These are phyloP conservation scores for Neurospora sp. DNA, from an alignment of 495 filamentous ascomycete genomes.

Conservation along the genomic window DNA sequence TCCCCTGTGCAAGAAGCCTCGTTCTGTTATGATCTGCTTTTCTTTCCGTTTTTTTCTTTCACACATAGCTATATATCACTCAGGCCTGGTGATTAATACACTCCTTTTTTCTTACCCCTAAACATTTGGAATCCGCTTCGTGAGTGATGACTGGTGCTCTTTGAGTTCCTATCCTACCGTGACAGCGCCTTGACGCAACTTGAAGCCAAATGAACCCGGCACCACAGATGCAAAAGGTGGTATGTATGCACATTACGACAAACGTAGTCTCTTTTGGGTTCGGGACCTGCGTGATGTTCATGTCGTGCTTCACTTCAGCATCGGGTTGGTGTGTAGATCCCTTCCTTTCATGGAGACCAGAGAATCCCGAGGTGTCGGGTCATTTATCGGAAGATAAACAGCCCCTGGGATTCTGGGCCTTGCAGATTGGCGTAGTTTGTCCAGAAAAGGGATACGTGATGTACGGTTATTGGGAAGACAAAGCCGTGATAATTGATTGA, in stretches of 20 bases:
- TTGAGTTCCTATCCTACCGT: not conserved
- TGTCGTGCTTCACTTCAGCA: not conserved
- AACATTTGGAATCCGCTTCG: not conserved
- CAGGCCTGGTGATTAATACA: not conserved
- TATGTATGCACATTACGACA: not conserved
- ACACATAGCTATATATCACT: not conserved
- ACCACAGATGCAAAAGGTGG: not conserved
- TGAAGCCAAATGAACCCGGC: not conserved
- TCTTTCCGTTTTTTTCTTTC: not conserved
- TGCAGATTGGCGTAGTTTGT: not conserved
- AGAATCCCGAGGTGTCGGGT: not conserved
- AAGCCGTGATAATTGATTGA: no score
- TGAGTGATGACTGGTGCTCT: not conserved
- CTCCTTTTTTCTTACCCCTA: not conserved
- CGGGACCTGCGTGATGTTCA: not conserved
- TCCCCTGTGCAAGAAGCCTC: not conserved
- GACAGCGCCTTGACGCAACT: not conserved
- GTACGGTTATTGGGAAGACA: no score
- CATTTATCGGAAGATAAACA: not conserved
- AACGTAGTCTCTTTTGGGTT: not conserved
- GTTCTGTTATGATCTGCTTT: not conserved
- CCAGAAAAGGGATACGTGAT: no score
- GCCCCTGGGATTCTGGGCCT: not conserved
- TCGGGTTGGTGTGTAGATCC: not conserved
- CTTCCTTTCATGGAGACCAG: not conserved